Conservation (phyloP, 345 rosid species). For the Pistacia integerrima region DNA sequence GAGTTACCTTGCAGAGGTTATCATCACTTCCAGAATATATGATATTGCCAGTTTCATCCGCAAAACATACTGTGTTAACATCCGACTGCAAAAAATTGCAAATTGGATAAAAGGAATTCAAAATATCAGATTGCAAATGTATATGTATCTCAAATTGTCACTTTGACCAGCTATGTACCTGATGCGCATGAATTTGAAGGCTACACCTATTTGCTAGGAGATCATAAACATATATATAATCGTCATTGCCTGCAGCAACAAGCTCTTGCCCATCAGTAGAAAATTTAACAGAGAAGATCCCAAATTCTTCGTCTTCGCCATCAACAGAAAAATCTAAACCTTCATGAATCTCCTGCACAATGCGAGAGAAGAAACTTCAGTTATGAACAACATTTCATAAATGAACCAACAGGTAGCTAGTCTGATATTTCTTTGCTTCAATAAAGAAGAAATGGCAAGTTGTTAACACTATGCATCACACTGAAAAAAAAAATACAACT, state of each 20-base stretch:
- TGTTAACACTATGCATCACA: not conserved
- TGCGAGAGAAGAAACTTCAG: not conserved
- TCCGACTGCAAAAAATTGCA: constrained; percentile 47
- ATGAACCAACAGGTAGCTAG: not conserved
- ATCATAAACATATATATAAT: constrained; percentile 58
- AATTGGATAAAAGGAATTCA: constrained; percentile 10
- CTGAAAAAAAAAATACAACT: not conserved
- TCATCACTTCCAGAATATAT: constrained; percentile 75
- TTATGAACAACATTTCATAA: constrained; percentile 5
- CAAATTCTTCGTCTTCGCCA: constrained; percentile 34
- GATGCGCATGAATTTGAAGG: constrained; percentile 56
- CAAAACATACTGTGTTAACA: constrained; percentile 77
- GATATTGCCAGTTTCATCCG: constrained; percentile 68
- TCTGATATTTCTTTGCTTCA: not conserved
- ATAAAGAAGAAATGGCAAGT: not conserved
- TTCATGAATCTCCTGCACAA: constrained; percentile 63
- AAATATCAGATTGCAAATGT: not conserved
- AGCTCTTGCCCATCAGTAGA: constrained; percentile 72
- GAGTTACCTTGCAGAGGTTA: constrained; percentile 56
- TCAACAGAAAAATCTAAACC: constrained; percentile 53
- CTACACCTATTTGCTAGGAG: constrained; percentile 49
- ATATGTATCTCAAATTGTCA: too few relatives aligned
- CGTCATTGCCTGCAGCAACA: constrained; percentile 55
- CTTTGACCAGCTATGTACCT: constrained; percentile 32
- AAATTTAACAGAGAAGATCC: constrained; percentile 66